Base-by-base conservation (phyloP, 2,329 filamentous ascomycete genomes). In the Helotiales sp. region DNA sequence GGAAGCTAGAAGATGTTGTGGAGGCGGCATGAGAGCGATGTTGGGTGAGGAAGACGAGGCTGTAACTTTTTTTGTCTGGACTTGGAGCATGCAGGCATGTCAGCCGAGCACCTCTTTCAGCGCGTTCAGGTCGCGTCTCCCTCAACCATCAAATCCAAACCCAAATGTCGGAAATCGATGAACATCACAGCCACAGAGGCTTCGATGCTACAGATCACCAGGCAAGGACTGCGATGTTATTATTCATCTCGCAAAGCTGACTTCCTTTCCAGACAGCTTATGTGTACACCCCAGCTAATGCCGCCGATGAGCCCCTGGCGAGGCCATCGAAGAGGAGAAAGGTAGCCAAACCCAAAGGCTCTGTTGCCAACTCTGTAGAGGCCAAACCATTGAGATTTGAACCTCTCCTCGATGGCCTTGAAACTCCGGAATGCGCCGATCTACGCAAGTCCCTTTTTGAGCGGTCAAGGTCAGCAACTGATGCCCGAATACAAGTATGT, bases 391-490 rank as follows among this genome's bases (percentile, higher is more conserved):
- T 68, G 17, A 60, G 73, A 2, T 90, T 88, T 66, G 81, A 83
- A 22, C 79, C 83, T 7, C 80, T 91, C 20, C 78, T 91, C 7
- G 81, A 83, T 66, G 87, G 86, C 3, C 75, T 78, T 0, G 89
- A 91, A 77, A 79, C 77, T 52, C 72, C 80, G 1, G 80, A 81
- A 34, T 83, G 81, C 63, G 82, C 85, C 24, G 76, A 77, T 7
- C 78, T 88, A 61, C 84, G 92, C 24, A 83, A 88, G 75, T 78
- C 82, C 54, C 80, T 87, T 2, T 95, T 89, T 77, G 80, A 87
- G 60, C 78, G 83, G 62, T 81, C 87, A 59, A 96, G 93, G 93
- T 78, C 81, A 2, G 79, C 82, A 45, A 86, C 92, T 71, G 86
- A 93, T 68, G 77, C 79, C 54, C 85, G 86, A 28, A 89, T 94